Base-by-base conservation (phyloP, 2,329 filamentous ascomycete genomes). In the Sclerotinia sclerotiorum region DNA sequence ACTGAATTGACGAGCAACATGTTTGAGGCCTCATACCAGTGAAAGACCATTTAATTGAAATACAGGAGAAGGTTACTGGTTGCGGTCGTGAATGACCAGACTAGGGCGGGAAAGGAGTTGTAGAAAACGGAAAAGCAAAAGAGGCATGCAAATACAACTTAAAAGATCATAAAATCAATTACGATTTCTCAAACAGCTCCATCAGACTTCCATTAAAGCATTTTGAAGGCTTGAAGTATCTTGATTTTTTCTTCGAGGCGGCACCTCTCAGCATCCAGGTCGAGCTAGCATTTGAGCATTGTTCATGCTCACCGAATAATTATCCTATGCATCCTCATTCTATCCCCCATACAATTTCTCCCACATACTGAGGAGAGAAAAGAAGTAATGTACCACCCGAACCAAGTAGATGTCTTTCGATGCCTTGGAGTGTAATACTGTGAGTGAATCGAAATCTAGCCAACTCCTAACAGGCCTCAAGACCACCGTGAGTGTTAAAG, bases 321-420 rank as follows among this genome's bases (percentile, higher is more conserved):
- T 49, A n/a, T 65, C n/a, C 10, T 71, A 57, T 13, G 32, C 65
- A 0, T 11, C 49, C 19, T 51, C 65, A 29, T 72, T 70, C 39
- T 67, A n/a, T 27, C 65, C 56, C 19, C 70, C 68, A 58, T 72
- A 68, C 6, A 72, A 55, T 54, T 58, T 69, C 32, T 68, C 48
- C 5, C 2, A 73, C 65, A 44, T 72, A 72, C 15, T 65, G 29
- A 8, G 69, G 69, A 24, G 57, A 68, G 29, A 72, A 73, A 42
- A 69, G 42, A 21, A 52, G 57, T 10, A 71, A 39, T 39, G 70
- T 68, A 58, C 72, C 65, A 8, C 49, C 42, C 1, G 63, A 49
- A 29, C 72, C 72, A 48, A 72, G 69, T 5, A 71, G 48, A 51
- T 71, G 71, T 15, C 72, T 65, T 42, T 72, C 71, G 17, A 73